These are phyloP conservation scores for Crucibulum laeve DNA, from an alignment of 768 basidiomycete species.

Conservation along the genomic window DNA sequence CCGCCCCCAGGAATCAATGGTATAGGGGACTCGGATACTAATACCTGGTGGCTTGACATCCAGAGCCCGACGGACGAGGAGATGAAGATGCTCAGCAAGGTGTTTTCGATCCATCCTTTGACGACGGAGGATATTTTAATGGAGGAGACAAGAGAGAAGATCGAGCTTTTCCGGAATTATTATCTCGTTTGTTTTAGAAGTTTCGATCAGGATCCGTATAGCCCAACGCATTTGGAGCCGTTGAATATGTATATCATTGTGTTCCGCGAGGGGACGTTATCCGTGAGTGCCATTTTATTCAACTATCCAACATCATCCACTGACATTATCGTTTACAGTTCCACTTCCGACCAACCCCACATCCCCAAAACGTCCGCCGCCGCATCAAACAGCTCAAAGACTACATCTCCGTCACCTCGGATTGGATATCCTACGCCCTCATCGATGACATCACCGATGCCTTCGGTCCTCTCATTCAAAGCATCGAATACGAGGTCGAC, in stretches of 20 bases:
- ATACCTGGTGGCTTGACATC: conserved; percentile 98
- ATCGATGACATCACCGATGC: conserved; percentile 99
- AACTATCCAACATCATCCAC: conserved; percentile 2
- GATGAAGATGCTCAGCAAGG: conserved; percentile 96
- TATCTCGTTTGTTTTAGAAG: conserved; percentile 99
- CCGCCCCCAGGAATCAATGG: background rate
- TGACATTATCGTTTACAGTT: conserved; percentile 47
- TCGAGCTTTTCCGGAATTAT: conserved; percentile 97
- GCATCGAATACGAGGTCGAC: conserved; percentile 99
- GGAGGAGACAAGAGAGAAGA: conserved; percentile 99
- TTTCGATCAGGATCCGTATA: conserved; percentile 98
- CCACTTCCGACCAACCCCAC: conserved; percentile 96
- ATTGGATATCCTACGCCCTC: conserved; percentile 99
- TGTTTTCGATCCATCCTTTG: conserved; percentile 94
- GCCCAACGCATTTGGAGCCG: conserved; percentile 94
- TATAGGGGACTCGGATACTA: conserved; percentile 51
- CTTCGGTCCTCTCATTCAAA: conserved; percentile 96
- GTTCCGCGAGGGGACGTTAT: conserved; percentile 93
- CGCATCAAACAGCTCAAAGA: conserved; percentile 99
- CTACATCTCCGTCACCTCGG: conserved; percentile 97
- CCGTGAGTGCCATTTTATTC: conserved; percentile 47
- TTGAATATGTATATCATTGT: conserved; percentile 99
- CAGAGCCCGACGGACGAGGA: conserved; percentile 94
- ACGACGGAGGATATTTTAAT: conserved; percentile 99
- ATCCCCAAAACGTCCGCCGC: conserved; percentile 95